Evolutionary conservation across 345 rosid species (phyloP), one percentile per base, ranked within the genome.

Genomic region (Angophora floribunda): DNA sequence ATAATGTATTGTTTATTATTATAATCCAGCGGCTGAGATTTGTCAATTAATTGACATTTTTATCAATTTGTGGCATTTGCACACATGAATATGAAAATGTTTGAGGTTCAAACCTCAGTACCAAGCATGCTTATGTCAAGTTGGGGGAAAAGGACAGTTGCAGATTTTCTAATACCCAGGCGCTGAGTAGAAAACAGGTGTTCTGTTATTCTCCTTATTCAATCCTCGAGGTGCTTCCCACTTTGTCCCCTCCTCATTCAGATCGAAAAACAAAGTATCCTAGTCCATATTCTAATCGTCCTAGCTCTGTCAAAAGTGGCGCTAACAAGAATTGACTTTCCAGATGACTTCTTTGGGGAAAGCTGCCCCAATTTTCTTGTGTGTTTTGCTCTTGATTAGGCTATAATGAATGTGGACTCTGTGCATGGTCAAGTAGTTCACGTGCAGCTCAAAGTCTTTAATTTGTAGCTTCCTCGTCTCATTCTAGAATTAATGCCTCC

Each of bases 191-290:
- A n/a, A n/a, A n/a, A n/a, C 7, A 52, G 53, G 75, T 89, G 65
- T 59, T 93, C 41, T 90, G 87, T 75, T 89, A 87, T 59, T 94
- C 93, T 67, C 95, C 95, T 47, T 91, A 94, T 47, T 92, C 96
- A 9, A 92, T 92, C 30, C 95, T 90, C 0, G 95, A 95, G 90
- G 90, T 91, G 86, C 92, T 90, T 86, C 96, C 95, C 53, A 85
- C 90, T 91, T 88, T 87, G 87, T 92, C 91, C 89, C 93, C 94
- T 90, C 87, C 84, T 16, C 21, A 44, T 86, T 88, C 92, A 3
- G 86, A 88, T 86, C 82, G 70, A 57, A 82, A 75, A 80, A 59
- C 51, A 44, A 55, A 51, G 87, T 88, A 86, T 15, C 63, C 51
- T n/a, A 87, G 88, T 88, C 82, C 91, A 53, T 91, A 87, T 26